Conservation (phyloP, 768 basidiomycete species). For the Rhodotorula babjevae region DNA sequence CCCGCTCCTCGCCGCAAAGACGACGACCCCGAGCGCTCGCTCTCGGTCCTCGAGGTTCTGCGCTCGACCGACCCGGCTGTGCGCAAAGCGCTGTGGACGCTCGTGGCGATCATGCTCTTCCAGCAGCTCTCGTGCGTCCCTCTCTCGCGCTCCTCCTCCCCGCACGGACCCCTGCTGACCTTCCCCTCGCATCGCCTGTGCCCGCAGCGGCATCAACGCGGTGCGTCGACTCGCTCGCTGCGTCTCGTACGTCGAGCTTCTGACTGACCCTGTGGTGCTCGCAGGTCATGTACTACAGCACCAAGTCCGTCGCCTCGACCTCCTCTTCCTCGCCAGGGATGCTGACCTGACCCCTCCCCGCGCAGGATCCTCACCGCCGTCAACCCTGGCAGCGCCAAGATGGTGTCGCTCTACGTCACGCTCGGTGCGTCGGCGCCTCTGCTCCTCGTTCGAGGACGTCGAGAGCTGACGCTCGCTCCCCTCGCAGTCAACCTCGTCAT, state of each 20-base stretch:
- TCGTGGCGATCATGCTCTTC: slow-evolving; percentile 66
- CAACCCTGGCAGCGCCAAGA: slow-evolving; percentile 26
- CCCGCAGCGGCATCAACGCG: slow-evolving; percentile 59
- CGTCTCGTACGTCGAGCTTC: too few relatives aligned
- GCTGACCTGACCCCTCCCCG: background rate
- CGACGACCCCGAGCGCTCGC: background rate
- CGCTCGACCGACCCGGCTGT: slow-evolving; percentile 42
- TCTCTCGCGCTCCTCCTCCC: too few relatives aligned
- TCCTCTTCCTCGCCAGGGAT: background rate
- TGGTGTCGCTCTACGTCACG: slow-evolving; percentile 32
- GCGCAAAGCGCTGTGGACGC: slow-evolving; percentile 60
- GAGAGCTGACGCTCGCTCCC: background rate
- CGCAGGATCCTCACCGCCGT: slow-evolving; percentile 61
- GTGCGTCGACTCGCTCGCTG: too few relatives aligned
- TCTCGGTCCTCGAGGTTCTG: slow-evolving; percentile 16
- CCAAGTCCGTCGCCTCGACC: background rate
- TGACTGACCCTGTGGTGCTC: background rate
- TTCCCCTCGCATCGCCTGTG: background rate
- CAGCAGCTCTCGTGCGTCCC: slow-evolving; percentile 68
- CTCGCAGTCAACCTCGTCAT: slow-evolving; percentile 48
- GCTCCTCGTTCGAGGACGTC: background rate
- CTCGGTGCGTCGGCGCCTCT: slow-evolving; percentile 1
- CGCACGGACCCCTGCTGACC: background rate
- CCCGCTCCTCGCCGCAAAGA: background rate
- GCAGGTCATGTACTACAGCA: slow-evolving; percentile 70